These are phyloP conservation scores for Quercus cerris DNA, from an alignment of 306 rosid genomes.

Conservation along the genomic window DNA sequence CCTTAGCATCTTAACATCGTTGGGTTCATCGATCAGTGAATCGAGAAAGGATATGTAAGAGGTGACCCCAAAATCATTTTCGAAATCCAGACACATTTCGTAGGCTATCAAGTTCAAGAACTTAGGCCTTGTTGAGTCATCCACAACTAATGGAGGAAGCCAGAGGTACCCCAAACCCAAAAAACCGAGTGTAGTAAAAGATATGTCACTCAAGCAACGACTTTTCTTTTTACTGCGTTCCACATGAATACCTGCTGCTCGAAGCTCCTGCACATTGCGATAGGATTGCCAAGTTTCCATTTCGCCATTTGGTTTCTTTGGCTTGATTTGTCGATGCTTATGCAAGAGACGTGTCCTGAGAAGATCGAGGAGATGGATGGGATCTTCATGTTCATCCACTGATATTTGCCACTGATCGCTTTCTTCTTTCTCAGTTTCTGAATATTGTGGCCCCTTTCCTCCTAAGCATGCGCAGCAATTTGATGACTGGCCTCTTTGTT, in stretches of 20 bases:
- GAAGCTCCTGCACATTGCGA: constrained; percentile 20
- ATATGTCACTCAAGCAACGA: not conserved
- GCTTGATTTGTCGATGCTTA: not conserved
- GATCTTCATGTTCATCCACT: not conserved
- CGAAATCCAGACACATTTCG: constrained; percentile 18
- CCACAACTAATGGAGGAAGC: constrained; percentile 14
- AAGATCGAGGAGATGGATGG: constrained; percentile 15
- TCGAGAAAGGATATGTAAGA: constrained; percentile 17
- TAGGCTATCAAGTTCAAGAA: constrained; percentile 27
- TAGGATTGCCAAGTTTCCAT: not conserved
- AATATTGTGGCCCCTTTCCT: no score
- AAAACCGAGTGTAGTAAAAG: not conserved
- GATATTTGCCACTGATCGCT: not conserved
- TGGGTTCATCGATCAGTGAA: constrained; percentile 11
- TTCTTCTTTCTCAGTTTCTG: no score
- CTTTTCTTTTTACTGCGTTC: not conserved
- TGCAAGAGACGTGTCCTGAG: not conserved
- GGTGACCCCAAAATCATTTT: constrained; percentile 3
- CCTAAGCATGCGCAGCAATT: no score
- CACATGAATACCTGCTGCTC: constrained; percentile 13
- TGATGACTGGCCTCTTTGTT: no score
- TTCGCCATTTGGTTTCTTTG: not conserved
- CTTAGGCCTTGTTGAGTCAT: constrained; percentile 11
- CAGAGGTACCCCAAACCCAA: not conserved
- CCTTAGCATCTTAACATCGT: constrained; percentile 15